These are phyloP conservation scores for Pharus latifolius DNA, from an alignment of 176 grass and related monocot species.

Conservation along the genomic window DNA sequence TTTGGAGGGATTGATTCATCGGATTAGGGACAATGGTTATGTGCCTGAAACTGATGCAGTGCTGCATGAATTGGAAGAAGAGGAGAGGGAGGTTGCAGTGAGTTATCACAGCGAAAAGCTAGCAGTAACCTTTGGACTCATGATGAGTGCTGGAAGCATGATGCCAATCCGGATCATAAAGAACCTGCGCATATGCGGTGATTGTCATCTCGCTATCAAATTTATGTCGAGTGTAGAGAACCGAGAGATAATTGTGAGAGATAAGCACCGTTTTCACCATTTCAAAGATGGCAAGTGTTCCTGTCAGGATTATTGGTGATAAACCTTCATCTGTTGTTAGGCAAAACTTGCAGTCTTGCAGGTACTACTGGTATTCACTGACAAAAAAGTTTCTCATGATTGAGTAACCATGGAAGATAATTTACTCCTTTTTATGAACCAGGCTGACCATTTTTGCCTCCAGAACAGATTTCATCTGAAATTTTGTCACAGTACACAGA, in stretches of 20 bases:
- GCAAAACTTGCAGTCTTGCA: background rate
- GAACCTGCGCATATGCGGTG: conserved; percentile 47
- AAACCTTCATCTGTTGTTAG: background rate
- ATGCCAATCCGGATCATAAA: conserved; percentile 52
- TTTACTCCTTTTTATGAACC: background rate
- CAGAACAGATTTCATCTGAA: background rate
- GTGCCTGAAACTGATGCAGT: conserved; percentile 45
- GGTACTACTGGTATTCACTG: background rate
- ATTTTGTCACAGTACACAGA: no score
- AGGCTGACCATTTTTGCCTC: background rate
- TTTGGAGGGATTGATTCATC: conserved; percentile 42
- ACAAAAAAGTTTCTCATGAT: background rate
- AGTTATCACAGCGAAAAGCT: conserved; percentile 63
- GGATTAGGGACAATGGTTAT: conserved; percentile 40
- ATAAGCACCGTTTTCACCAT: conserved; percentile 59
- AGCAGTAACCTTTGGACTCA: conserved; percentile 49
- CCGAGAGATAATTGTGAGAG: conserved; percentile 53
- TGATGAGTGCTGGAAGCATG: conserved; percentile 20
- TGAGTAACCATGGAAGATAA: background rate
- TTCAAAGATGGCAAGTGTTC: conserved; percentile 53
- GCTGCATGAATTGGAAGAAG: conserved; percentile 67
- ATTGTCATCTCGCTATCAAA: conserved; percentile 69
- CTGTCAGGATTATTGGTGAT: conserved; percentile 53
- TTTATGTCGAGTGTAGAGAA: conserved; percentile 46
- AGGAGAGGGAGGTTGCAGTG: conserved; percentile 55